Evolutionary conservation across 1,139 yeast species (phyloP), one percentile per base, ranked within the genome.

Genomic region (Waltiozyma sp.): DNA sequence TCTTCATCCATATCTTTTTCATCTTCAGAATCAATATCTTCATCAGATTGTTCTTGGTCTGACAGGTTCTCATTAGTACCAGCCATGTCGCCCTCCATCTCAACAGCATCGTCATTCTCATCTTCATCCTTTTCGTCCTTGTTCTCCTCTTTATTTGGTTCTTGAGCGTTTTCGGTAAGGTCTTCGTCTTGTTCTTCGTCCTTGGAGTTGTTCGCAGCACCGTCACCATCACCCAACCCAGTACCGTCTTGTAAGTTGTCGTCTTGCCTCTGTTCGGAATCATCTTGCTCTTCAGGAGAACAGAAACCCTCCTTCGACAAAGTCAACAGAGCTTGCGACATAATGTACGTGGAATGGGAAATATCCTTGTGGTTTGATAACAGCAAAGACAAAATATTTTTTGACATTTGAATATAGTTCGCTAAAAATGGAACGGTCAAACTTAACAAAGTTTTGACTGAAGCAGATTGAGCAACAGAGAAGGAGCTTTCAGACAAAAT

Each of bases 151-250:
- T 81, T 75, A 55, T 88, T 86, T 9, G 81, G 85, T 43, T 80
- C 77, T 58, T 88, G 94, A 2, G 96, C 96, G 56, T 86, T 81
- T 58, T 91, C 97, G 9, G 80, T 70, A 44, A 89, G 69, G 60
- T 91, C 96, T 52, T 89, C 97, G 53, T 91, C 96, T 42, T 89
- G 95, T 48, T 83, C 95, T 43, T 83, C 84, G 58, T 88, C 96
- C 41, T 88, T 81, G 0, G 94, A 77, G 54, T 81, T 80, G 54
- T 78, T 78, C 33, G 77, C 73, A 4, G 84, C 95, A 49, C 96
- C 97, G 48, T 83, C 88, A 19, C 97, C 98, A 59, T 91, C 97
- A 40, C 98, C 99, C 37, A 91, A 69, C 11, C 98, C 98, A n/a
- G 96, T 86, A 42, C 98, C 98, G 19, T 68, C 86, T 34, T 80